A percentile compares a stretch with the other conserved stretches of the same genome.
phyloP scores from a whole-genome alignment of 164 flowering plant genomes.

The Stephania cephalantha region DNA sequence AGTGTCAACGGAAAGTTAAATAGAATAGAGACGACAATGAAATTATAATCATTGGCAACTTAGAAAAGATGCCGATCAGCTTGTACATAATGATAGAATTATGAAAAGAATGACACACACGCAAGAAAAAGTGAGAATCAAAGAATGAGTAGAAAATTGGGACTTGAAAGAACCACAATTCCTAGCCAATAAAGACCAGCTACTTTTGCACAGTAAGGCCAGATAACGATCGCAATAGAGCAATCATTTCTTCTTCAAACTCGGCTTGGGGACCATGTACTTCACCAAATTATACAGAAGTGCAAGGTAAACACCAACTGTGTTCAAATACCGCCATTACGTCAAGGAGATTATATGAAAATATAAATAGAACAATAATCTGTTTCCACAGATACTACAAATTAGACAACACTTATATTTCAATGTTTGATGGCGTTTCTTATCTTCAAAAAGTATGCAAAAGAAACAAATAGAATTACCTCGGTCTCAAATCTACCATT shows the following conservation, averaged over 20 bases:
- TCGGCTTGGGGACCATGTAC: neutral
- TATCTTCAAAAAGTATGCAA: neutral
- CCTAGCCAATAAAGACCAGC: too few species aligned
- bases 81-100: neutral
- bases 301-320: neutral
- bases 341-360: neutral
- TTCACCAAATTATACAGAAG: neutral
- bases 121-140: too few species aligned
- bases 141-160: too few species aligned
- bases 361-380: neutral
- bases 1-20: neutral
- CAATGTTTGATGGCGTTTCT: neutral
- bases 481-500: constrained; percentile 89
- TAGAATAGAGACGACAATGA: neutral
- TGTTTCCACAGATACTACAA: neutral
- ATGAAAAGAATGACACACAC: neutral
- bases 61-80: neutral
- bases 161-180: too few species aligned
- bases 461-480: constrained; percentile 28
- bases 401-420: constrained; percentile 1
- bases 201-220: too few species aligned
- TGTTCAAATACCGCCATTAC: neutral
- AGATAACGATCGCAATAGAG: too few species aligned
- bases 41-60: neutral
- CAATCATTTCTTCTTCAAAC: neutral